Percentiles rank a stretch among this genome's conserved stretches.
These are phyloP conservation scores for Butyriboletus loyo DNA, from an alignment of 768 basidiomycete genomes.

Conservation along the genomic window DNA sequence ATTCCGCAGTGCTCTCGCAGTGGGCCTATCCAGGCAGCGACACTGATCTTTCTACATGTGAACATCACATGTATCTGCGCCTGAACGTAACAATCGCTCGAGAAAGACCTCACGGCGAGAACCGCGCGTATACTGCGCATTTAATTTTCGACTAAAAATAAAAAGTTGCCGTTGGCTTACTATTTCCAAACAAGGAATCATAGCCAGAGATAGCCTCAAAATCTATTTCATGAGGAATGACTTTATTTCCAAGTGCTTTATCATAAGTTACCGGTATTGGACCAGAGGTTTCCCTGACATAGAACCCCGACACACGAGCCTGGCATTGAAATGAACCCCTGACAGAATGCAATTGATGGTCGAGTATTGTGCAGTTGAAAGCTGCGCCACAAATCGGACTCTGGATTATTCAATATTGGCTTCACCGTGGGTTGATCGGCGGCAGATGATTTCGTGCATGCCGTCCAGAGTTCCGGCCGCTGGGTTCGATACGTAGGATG, in stretches of 20 bases:
- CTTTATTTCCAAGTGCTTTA: neutral
- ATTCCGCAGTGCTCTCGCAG: no score
- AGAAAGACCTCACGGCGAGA: neutral
- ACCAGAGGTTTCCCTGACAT: neutral
- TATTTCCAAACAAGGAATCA: neutral
- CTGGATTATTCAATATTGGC: neutral
- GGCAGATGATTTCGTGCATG: no score
- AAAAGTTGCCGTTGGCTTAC: no score
- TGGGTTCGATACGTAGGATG: no score
- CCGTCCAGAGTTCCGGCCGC: no score
- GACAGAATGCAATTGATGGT: neutral
- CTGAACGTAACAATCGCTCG: no score
- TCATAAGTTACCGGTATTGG: neutral
- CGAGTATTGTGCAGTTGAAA: neutral
- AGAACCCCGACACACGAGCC: neutral
- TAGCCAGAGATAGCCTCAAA: neutral
- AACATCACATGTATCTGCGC: neutral
- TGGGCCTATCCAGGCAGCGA: no score
- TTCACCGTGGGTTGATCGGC: no score
- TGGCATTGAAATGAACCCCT: neutral
- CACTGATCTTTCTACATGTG: neutral
- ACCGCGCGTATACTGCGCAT: neutral
- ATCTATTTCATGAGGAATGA: neutral
- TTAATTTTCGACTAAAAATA: neutral
- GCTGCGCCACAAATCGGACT: neutral